Evolutionary conservation across 176 grass and related monocot genomes (phyloP).

Genomic region (Thalia dealbata): DNA sequence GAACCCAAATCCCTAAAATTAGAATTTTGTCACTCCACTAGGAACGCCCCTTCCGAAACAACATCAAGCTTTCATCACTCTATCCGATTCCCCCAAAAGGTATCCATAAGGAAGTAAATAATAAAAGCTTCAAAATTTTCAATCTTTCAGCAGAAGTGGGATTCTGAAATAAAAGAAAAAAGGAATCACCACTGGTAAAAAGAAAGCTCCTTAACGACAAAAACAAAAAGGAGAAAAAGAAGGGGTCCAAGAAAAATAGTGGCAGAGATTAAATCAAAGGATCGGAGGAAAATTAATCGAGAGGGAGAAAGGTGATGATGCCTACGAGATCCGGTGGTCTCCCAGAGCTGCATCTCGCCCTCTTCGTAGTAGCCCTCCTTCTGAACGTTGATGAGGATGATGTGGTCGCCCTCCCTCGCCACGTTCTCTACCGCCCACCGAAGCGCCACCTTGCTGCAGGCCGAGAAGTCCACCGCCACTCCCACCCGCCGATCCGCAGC

Average conservation of each 20-base stretch:
- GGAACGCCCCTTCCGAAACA: not conserved
- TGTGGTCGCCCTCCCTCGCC: constrained; percentile 50
- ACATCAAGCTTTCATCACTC: not conserved
- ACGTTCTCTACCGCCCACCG: constrained; percentile 62
- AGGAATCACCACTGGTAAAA: not conserved
- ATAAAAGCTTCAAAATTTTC: not conserved
- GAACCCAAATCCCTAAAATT: not conserved
- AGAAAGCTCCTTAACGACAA: not conserved
- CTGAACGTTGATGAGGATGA: constrained; percentile 49
- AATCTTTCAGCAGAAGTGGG: not conserved
- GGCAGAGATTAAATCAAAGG: too few relatives aligned
- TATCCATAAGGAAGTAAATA: not conserved
- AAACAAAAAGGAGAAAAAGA: not conserved
- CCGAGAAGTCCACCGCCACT: constrained; percentile 60
- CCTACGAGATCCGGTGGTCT: constrained; percentile 52
- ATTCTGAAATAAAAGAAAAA: not conserved
- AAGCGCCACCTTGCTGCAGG: constrained; percentile 53
- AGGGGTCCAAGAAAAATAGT: not conserved
- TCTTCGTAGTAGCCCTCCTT: constrained; percentile 62
- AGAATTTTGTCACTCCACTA: too few relatives aligned
- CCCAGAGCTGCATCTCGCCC: constrained; percentile 73
- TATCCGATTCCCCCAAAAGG: not conserved
- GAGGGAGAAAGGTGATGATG: not conserved
- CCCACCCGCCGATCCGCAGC: constrained; percentile 40
- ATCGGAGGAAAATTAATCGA: not conserved